phyloP scores from a whole-genome alignment of 768 basidiomycete species.

The Lyophyllum semitale region DNA sequence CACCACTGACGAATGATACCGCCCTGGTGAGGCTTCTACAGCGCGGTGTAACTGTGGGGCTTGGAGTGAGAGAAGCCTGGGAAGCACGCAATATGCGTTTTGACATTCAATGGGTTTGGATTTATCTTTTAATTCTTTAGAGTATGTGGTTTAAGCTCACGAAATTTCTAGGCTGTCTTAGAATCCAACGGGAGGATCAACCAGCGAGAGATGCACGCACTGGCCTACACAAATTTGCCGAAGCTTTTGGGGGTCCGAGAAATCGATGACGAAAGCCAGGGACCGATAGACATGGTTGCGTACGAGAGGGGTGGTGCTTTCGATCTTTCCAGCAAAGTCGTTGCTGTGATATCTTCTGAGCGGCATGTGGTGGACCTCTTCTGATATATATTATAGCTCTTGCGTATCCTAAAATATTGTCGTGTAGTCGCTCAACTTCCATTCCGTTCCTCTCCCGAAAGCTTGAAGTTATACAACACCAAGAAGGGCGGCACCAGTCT shows the following conservation, averaged over 20 bases:
- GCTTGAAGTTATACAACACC: constrained; percentile 47
- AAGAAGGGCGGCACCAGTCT: constrained; percentile 63
- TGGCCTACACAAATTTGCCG: constrained; percentile 49
- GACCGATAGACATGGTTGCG: constrained; percentile 58
- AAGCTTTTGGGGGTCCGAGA: constrained; percentile 38
- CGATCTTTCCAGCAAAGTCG: constrained; percentile 53
- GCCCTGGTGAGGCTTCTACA: constrained; percentile 63
- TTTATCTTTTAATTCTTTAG: constrained; percentile 5
- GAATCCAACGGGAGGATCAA: constrained; percentile 48
- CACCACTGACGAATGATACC: constrained; percentile 67
- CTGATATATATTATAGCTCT: constrained; percentile 18
- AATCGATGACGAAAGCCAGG: constrained; percentile 34
- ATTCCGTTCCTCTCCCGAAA: constrained; percentile 32
- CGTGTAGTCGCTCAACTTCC: constrained; percentile 25
- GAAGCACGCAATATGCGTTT: constrained; percentile 75
- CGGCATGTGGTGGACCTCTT: constrained; percentile 54
- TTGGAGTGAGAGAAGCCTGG: constrained; percentile 71
- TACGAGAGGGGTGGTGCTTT: constrained; percentile 61
- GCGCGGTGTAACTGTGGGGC: constrained; percentile 78
- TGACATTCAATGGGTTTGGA: constrained; percentile 77
- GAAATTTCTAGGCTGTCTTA: constrained; percentile 38
- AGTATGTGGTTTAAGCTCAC: background rate
- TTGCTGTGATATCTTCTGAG: constrained; percentile 56
- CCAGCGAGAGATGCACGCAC: constrained; percentile 40
- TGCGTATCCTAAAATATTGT: constrained; percentile 2